A percentile compares a stretch with the other conserved stretches of the same genome.
Conservation (phyloP, 2,329 filamentous ascomycete species). For the Simplicillium aogashimaense region DNA sequence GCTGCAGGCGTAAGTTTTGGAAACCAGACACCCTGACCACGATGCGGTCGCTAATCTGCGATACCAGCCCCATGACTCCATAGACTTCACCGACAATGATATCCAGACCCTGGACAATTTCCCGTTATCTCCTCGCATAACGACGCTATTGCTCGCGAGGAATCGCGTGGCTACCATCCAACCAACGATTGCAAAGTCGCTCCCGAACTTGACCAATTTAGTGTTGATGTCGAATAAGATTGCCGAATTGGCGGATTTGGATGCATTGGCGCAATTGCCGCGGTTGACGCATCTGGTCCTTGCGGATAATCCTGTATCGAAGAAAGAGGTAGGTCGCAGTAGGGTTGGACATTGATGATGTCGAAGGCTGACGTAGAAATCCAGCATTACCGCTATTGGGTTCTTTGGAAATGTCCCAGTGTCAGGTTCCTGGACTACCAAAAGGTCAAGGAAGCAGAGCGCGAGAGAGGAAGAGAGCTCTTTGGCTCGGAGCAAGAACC, state of each 20-base stretch:
- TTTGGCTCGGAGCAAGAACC: conserved; percentile 76
- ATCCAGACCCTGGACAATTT: conserved; percentile 86
- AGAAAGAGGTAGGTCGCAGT: conserved; percentile 66
- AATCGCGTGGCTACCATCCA: conserved; percentile 84
- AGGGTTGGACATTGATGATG: background rate
- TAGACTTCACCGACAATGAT: conserved; percentile 98
- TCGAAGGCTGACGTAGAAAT: conserved; percentile 1
- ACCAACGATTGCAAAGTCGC: conserved; percentile 57
- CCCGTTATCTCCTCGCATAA: conserved; percentile 79
- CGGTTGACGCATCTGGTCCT: conserved; percentile 72
- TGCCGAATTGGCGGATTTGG: conserved; percentile 75
- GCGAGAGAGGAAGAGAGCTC: conserved; percentile 63
- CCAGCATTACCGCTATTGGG: conserved; percentile 85
- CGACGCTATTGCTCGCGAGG: conserved; percentile 77
- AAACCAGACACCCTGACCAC: background rate
- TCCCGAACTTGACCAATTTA: conserved; percentile 75
- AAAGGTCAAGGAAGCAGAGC: conserved; percentile 83
- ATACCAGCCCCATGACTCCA: conserved; percentile 77
- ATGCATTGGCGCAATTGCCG: conserved; percentile 60
- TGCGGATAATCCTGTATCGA: conserved; percentile 79
- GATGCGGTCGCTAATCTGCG: conserved; percentile 4
- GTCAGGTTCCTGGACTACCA: conserved; percentile 88
- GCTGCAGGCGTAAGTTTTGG: conserved; percentile 67
- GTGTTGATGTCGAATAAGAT: conserved; percentile 79
- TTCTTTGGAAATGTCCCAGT: conserved; percentile 75